phyloP scores from a whole-genome alignment of 805 yeast genomes.

The Candida glaebosa region DNA sequence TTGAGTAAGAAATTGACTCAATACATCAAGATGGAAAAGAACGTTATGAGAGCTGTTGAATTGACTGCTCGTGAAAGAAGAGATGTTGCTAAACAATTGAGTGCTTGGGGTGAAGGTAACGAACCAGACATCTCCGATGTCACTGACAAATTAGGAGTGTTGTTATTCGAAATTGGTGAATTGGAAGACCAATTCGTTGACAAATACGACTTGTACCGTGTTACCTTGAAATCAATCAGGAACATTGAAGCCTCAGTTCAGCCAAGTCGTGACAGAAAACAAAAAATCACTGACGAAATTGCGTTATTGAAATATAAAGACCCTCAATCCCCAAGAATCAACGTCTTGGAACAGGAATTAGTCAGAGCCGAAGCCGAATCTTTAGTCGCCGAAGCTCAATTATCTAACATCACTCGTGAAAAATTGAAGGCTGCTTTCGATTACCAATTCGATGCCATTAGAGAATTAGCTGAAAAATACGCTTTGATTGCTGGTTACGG shows the following conservation, averaged over 20 bases:
- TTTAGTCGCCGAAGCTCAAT: slow-evolving; percentile 87
- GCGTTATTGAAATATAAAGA: slow-evolving; percentile 82
- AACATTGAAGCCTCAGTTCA: slow-evolving; percentile 86
- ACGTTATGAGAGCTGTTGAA: slow-evolving; percentile 75
- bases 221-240: slow-evolving; percentile 75
- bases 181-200: slow-evolving; percentile 85
- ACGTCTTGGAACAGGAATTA: slow-evolving; percentile 80
- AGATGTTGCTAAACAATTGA: slow-evolving; percentile 77
- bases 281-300: slow-evolving; percentile 79
- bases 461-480: slow-evolving; percentile 82
- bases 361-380: slow-evolving; percentile 92
- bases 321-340: slow-evolving; percentile 79
- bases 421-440: slow-evolving; percentile 80
- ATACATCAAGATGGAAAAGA: slow-evolving; percentile 77
- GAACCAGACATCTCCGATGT: slow-evolving; percentile 85
- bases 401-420: slow-evolving; percentile 84
- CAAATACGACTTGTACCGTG: slow-evolving; percentile 81
- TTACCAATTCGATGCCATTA: slow-evolving; percentile 80
- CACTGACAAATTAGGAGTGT: slow-evolving; percentile 82
- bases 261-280: slow-evolving; percentile 84
- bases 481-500: slow-evolving; percentile 89
- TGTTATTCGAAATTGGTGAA: slow-evolving; percentile 80
- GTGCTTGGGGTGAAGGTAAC: slow-evolving; percentile 83
- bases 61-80: slow-evolving; percentile 73
- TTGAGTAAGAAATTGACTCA: slow-evolving; percentile 69